A percentile compares a stretch with the other conserved stretches of the same genome.
phyloP scores from a whole-genome alignment of 805 yeast species.

The Schwanniomyces sp. region DNA sequence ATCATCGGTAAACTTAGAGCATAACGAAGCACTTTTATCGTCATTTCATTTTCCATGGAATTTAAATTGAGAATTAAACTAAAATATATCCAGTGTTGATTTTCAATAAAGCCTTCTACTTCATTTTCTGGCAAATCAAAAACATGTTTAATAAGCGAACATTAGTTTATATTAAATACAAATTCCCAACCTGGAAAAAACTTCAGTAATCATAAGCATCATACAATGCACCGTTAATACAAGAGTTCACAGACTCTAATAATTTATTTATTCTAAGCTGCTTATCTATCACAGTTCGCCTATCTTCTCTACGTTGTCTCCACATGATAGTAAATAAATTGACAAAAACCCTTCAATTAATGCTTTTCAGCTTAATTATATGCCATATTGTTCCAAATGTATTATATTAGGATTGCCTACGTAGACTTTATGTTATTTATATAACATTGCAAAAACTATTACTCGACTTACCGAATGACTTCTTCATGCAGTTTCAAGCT shows the following conservation, averaged over 20 bases:
- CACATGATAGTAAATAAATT: neutral
- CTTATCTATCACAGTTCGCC: too few species aligned
- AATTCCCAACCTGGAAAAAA: too few species aligned
- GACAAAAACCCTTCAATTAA: neutral
- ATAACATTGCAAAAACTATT: neutral
- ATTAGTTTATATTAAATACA: too few species aligned
- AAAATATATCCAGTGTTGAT: too few species aligned
- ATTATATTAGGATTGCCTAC: neutral
- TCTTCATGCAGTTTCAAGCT: neutral
- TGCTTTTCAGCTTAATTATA: neutral
- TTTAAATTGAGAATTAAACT: too few species aligned
- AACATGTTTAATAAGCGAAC: too few species aligned
- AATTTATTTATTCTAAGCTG: neutral
- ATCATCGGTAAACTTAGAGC: too few species aligned
- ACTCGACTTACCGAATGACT: neutral
- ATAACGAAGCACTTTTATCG: too few species aligned
- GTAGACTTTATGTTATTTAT: neutral
- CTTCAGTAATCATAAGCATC: neutral
- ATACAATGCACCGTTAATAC: neutral
- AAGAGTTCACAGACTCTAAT: neutral
- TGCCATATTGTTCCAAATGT: neutral
- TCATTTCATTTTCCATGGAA: too few species aligned
- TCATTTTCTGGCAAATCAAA: too few species aligned
- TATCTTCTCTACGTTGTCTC: too few species aligned
- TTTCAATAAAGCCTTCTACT: too few species aligned